Evolutionary conservation across 306 rosid species (phyloP), one percentile per base, ranked within the genome.

Genomic region (Begonia peltatifolia): DNA sequence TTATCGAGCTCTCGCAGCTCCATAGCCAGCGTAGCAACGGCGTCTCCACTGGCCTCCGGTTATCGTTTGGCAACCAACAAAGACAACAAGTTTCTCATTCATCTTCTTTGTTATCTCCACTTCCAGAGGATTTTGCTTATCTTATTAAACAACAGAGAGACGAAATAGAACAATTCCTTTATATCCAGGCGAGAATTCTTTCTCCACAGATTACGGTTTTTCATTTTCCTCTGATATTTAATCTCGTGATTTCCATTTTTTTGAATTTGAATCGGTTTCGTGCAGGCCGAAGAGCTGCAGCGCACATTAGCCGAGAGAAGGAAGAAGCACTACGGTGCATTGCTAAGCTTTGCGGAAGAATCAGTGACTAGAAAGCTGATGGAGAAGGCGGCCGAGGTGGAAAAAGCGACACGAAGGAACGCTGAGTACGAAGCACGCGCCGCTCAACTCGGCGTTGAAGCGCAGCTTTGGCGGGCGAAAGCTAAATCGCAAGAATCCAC

Each of bases 391-490:
- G 63, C 36, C 1, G 94, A 86, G 43, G 59, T 86, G 16, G 81
- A 85, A 53, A 83, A 73, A 12, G 95, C 86, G 1, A 65, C 79
- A 41, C 82, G 94, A 9, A 70, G 79, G 3, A 81, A 80, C 58
- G 74, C 73, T 0, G 99, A 90, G 74, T 53, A 85, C 53, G 94
- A 90, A 25, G 85, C 94, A 59, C 87, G 92, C 50, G 99, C 86
- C 16, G 88, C 92, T 14, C 83, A 84, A 15, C 82, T 90, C 25
- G 64, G 59, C 70, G 50, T 65, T 14, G 95, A 90, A 52, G 78
- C 82, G 20, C 94, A 83, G 67, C 60, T 74, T 14, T 90, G 95
- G 99, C 87, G 73, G 54, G 86, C 87, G 0, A 90, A 83, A 67
- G 95, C 77, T 0, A 77, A 75, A 55, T 80, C 86, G 0, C 92